phyloP scores from a whole-genome alignment of 2,329 filamentous ascomycete species.

The Lasiodiplodia citricola region DNA sequence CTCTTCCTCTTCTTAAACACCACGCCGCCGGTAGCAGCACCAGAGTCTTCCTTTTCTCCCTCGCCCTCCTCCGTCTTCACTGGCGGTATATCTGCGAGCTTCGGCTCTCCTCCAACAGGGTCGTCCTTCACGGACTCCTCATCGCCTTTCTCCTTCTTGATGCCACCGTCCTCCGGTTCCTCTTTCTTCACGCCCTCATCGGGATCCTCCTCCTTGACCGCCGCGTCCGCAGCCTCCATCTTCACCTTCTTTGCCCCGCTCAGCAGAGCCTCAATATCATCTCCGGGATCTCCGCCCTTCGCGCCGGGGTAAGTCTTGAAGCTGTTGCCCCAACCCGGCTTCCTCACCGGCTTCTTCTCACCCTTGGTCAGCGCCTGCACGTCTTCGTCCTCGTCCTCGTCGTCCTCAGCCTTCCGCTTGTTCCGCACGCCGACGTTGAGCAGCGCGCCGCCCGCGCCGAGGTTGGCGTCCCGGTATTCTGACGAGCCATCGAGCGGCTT shows the following conservation, averaged over 20 bases:
- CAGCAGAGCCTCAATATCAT: constrained; percentile 67
- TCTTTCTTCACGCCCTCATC: constrained; percentile 36
- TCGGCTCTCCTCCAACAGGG: constrained; percentile 30
- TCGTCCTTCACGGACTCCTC: constrained; percentile 33
- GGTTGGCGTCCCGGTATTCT: constrained; percentile 43
- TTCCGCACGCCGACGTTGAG: constrained; percentile 63
- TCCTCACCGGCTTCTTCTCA: constrained; percentile 51
- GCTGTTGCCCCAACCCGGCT: constrained; percentile 52
- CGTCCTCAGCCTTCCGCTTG: constrained; percentile 65
- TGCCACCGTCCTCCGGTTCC: constrained; percentile 26
- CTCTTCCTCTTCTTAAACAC: constrained; percentile 83
- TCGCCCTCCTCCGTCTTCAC: constrained; percentile 29
- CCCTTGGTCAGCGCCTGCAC: constrained; percentile 46
- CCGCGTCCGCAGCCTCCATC: constrained; percentile 31
- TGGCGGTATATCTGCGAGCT: constrained; percentile 30
- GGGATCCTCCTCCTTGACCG: constrained; percentile 36
- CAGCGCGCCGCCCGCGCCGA: constrained; percentile 50
- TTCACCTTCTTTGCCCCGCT: constrained; percentile 37
- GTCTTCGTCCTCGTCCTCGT: constrained; percentile 68
- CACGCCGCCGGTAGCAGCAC: constrained; percentile 50
- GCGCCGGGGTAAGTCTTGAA: constrained; percentile 52
- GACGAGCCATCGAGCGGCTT: not conserved
- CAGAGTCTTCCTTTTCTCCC: constrained; percentile 34
- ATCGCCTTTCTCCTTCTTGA: constrained; percentile 53
- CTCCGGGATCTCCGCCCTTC: constrained; percentile 52